Base-by-base conservation (phyloP, 495 filamentous ascomycete species). In the Evernia prunastri region DNA sequence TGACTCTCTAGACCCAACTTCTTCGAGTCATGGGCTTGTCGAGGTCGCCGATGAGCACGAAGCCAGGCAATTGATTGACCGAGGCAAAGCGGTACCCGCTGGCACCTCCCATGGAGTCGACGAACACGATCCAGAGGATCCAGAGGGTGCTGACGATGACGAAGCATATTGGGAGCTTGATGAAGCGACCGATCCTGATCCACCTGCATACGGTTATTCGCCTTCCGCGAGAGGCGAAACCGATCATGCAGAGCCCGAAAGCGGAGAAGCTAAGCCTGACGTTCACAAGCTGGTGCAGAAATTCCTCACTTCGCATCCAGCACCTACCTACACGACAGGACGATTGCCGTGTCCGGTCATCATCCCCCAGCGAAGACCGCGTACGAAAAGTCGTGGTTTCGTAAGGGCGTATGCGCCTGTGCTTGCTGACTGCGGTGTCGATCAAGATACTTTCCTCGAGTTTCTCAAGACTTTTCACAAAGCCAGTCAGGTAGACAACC, bases 401-500 rank as follows among this genome's bases (percentile, higher is more conserved):
- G 70, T 74, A 54, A 68, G 72, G 27, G 74, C 77, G 2, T 80
- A 80, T 63, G 69, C 75, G 37, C 77, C 78, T 3, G 71, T 71
- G 31, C 63, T 81, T 20, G 71, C 68, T 59, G 63, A 72, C 9
- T 73, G 70, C 59, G 74, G 72, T 17, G 78, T 81, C 45, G 68
- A 72, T 58, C 71, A 76, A 61, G 59, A 66, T 15, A 70, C 72
- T 23, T 81, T 78, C 45, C 67, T 78, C 36, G 66, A 72, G 5
- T 81, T 80, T 54, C 66, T 78, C 12, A 71, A 76, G 31, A 72
- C 68, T 43, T 73, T 77, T 42, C 68, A 75, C 40, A 70, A 70
- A 49, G 72, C 73, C 20, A 37, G 39, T 27, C 61, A 63, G 61
- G 61, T 63, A 63, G 17, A 37, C 3, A 33, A 40, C 10, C 23